Conservation (phyloP, 306 rosid genomes). For the Trichosanthes truncata region DNA sequence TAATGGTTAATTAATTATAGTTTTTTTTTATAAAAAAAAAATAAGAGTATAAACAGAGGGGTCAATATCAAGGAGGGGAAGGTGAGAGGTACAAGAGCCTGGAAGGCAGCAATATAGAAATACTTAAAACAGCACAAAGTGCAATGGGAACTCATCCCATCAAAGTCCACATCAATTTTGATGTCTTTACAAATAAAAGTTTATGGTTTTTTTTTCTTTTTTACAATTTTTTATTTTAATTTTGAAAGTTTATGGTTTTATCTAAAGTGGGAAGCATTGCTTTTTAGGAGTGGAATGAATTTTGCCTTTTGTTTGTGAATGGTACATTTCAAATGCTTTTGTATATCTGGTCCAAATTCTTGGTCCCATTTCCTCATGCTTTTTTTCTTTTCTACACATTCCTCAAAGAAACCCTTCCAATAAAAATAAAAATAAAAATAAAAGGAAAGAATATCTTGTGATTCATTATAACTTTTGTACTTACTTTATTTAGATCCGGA, state of each 20-base stretch:
- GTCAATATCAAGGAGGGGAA: neutral
- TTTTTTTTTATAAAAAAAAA: neutral
- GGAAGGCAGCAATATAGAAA: neutral
- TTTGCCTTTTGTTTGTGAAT: neutral
- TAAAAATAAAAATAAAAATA: neutral
- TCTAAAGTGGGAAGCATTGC: slow-evolving; percentile 1
- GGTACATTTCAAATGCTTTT: neutral
- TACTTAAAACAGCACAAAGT: neutral
- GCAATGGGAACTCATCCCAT: neutral
- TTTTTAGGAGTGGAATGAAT: neutral
- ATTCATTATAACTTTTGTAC: neutral
- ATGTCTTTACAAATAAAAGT: neutral
- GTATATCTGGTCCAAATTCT: neutral
- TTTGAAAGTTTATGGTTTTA: neutral
- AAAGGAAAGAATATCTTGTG: neutral
- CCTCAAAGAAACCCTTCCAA: neutral
- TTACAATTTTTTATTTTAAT: too few relatives aligned
- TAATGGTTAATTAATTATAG: neutral
- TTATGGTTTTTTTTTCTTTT: neutral
- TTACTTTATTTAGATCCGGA: neutral
- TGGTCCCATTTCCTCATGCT: neutral
- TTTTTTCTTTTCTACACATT: neutral
- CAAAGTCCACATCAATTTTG: neutral
- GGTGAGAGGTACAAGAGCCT: neutral
- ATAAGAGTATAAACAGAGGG: neutral